These are phyloP conservation scores for Malassezia globosa DNA, from an alignment of 1,284 basidiomycete genomes.

Conservation along the genomic window DNA sequence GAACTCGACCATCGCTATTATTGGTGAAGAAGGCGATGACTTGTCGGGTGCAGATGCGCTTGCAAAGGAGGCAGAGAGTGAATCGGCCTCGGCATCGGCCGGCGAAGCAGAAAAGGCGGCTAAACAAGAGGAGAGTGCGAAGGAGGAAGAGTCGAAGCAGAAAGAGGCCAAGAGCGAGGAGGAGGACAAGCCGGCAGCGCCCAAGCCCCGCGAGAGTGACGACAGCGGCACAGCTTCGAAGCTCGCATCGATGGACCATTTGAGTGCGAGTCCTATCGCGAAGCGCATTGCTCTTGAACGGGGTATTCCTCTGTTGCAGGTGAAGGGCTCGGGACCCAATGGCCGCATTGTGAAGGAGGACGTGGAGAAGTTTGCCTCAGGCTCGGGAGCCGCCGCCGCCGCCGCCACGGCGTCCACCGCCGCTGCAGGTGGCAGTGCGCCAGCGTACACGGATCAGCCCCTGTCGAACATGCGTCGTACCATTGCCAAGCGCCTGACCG, in stretches of 20 bases:
- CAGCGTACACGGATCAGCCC: slow-evolving; percentile 81
- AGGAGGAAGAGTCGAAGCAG: slow-evolving; percentile 22
- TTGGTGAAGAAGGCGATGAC: slow-evolving; percentile 89
- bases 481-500: slow-evolving; percentile 78
- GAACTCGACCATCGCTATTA: slow-evolving; percentile 74
- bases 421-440: slow-evolving; percentile 43
- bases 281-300: slow-evolving; percentile 92
- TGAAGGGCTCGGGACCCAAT: slow-evolving; percentile 87
- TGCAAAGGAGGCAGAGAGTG: slow-evolving; percentile 53
- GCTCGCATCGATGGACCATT: slow-evolving; percentile 50
- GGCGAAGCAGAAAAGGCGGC: slow-evolving; percentile 30
- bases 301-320: slow-evolving; percentile 76
- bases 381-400: slow-evolving; percentile 17
- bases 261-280: slow-evolving; percentile 88
- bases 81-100: slow-evolving; percentile 41
- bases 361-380: slow-evolving; percentile 64
- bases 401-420: slow-evolving; percentile 19
- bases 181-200: slow-evolving; percentile 29
- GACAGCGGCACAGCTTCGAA: not conserved
- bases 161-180: slow-evolving; percentile 38
- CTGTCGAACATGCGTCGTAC: slow-evolving; percentile 85
- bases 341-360: slow-evolving; percentile 89
- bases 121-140: slow-evolving; percentile 21
- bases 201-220: slow-evolving; percentile 34
- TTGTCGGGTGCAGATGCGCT: slow-evolving; percentile 67